These are phyloP conservation scores for Dioscorea alata DNA, from an alignment of 106 monocot genomes.

Conservation along the genomic window DNA sequence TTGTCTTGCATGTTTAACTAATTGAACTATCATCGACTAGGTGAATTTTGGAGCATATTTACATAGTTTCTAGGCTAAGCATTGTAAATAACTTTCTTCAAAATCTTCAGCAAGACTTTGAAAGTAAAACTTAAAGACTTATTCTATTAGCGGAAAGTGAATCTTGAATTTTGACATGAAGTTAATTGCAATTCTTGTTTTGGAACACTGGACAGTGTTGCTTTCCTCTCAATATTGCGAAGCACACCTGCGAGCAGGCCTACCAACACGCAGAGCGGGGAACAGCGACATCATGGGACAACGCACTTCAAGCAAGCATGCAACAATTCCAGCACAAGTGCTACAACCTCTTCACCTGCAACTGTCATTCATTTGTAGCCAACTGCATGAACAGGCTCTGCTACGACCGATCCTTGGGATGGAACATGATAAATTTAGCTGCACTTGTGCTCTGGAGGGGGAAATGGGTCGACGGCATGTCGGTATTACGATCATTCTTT, in stretches of 20 bases:
- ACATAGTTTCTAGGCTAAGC: background rate
- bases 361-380: slow-evolving; percentile 71
- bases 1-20: background rate
- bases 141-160: background rate
- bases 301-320: slow-evolving; percentile 39
- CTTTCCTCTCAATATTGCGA: slow-evolving; percentile 22
- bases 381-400: slow-evolving; percentile 66
- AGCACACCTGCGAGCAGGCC: slow-evolving; percentile 44
- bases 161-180: background rate
- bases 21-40: background rate
- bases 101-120: background rate
- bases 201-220: slow-evolving; percentile 17
- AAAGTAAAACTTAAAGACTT: background rate
- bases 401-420: slow-evolving; percentile 36
- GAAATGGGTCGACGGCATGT: slow-evolving; percentile 50
- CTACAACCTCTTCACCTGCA: slow-evolving; percentile 87
- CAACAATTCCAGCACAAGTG: slow-evolving; percentile 62
- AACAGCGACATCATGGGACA: slow-evolving; percentile 66
- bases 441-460: slow-evolving; percentile 46
- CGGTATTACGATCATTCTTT: slow-evolving; percentile 51
- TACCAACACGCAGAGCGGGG: slow-evolving; percentile 59
- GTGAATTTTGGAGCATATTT: background rate
- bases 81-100: background rate
- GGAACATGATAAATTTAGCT: slow-evolving; percentile 55
- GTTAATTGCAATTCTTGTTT: background rate